Percentiles rank a stretch among this genome's conserved stretches.
phyloP scores from a whole-genome alignment of 208 protist species.

The Leishmania tropica region DNA sequence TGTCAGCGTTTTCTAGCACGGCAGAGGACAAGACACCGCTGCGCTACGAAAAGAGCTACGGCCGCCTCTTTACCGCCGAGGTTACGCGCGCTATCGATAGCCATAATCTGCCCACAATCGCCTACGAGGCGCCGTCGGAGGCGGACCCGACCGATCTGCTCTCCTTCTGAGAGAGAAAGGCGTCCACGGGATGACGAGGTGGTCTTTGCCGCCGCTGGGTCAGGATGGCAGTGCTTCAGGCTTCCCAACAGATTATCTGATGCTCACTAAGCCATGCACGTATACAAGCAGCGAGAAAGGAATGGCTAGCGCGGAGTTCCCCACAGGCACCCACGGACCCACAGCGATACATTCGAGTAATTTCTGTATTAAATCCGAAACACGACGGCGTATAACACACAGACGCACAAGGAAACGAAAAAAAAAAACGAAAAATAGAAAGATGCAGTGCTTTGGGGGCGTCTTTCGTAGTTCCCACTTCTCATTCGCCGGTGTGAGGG shows the following conservation, averaged over 20 bases:
- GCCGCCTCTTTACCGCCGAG: constrained; percentile 81
- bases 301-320: not conserved
- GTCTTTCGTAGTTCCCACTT: not conserved
- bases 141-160: constrained; percentile 46
- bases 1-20: constrained; percentile 75
- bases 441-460: not conserved
- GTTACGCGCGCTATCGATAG: constrained; percentile 69
- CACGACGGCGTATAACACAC: not conserved
- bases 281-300: not conserved
- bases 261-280: not conserved
- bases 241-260: not conserved
- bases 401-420: not conserved
- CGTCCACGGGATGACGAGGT: not conserved
- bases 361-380: constrained; percentile 1
- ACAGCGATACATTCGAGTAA: not conserved
- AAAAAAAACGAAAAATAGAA: not conserved
- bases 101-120: constrained; percentile 66
- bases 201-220: not conserved
- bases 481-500: not conserved
- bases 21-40: constrained; percentile 86
- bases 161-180: constrained; percentile 32
- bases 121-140: constrained; percentile 54
- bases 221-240: not conserved
- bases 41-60: constrained; percentile 87
- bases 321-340: not conserved